Evolutionary conservation across 805 yeast species (phyloP), one percentile per base, ranked within the genome.

Genomic region (Pichia thaimueangensis): DNA sequence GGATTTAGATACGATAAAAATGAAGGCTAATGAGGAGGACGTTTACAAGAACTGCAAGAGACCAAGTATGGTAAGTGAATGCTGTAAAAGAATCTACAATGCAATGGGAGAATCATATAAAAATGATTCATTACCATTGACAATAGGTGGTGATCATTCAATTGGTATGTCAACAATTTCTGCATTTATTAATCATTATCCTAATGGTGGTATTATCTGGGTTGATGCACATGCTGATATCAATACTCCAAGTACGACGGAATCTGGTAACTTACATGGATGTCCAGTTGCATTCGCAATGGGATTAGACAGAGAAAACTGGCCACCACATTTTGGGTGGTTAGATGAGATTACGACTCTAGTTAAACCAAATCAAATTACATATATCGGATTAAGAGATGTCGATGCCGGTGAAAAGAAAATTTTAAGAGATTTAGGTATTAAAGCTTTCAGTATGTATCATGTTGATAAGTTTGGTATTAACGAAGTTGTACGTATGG

Each of bases 141-240:
- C 96, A 2, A 62, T 91, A 41, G 98, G 98, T 39, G 98, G 98
- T 41, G 98, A 91, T 64, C 98, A 91, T 62, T 87, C 96, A 8
- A 83, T 91, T 51, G 97, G 95, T 39, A 87, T 91, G 55, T 95
- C 95, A 38, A 88, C 97, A 9, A 82, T 91, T 28, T 72, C 86
- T 24, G 97, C 94, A 3, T 85, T 89, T 25, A 71, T 87, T 48
- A 77, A 76, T 15, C 74, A 76, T 50, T 70, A 82, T 60, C 96
- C 96, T 16, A 87, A 89, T 53, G 87, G 95, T 22, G 88, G 95
- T 56, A 70, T 91, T 30, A 60, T 91, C 48, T 91, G 98, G 98
- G 82, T 91, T 54, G 98, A 91, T 65, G 98, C 98, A 0, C 98
- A 91, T 62, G 96, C 97, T 16, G 98, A 91, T 62, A 82, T 93